Evolutionary conservation across 2,329 filamentous ascomycete genomes (phyloP), one percentile per base, ranked within the genome.

Genomic region (Fusarium globosum): DNA sequence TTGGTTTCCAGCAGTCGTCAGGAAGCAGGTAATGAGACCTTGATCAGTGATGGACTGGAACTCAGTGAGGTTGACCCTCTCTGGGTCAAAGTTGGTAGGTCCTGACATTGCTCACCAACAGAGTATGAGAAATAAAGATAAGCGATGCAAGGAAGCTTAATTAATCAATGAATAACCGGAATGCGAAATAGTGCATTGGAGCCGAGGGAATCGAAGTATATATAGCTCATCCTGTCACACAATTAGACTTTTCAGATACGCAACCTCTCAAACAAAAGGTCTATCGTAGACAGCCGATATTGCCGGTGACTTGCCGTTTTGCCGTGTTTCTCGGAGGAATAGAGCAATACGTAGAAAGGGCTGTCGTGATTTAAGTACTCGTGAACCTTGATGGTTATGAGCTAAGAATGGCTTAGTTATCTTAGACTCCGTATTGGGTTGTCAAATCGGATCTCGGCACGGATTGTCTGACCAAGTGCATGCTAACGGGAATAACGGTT

Each of bases 381-480:
- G 35, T 28, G 51, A 55, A 55, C 51, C 51, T n/a, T 55, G 51
- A 55, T 55, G 51, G 51, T 41, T 55, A 55, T 41, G 35, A 55
- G 51, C 51, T 41, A 55, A 30, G 35, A 55, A 41, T 11, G 51
- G 23, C 20, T 41, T 55, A 55, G 35, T 55, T 55, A 55, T 41
- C 20, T 41, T 41, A 14, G 23, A 39, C 2, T 41, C 35, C 35
- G 35, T 55, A 55, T 55, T 55, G 23, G 51, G 35, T 18, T 55
- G 23, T 55, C 35, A 41, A 28, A n/a, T 55, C 51, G 51, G 51
- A 41, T 55, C 35, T 41, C 51, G 51, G 51, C 51, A 55, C 51
- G 51, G 7, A 18, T 41, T 41, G 23, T 39, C 11, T 10, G 15
- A 55, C 20, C 3, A 21, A 30, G 16, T 0, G 3, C 4, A 4